Evolutionary conservation across 2,329 filamentous ascomycete species (phyloP), one percentile per base, ranked within the genome.

Genomic region (Botryotinia calthae): DNA sequence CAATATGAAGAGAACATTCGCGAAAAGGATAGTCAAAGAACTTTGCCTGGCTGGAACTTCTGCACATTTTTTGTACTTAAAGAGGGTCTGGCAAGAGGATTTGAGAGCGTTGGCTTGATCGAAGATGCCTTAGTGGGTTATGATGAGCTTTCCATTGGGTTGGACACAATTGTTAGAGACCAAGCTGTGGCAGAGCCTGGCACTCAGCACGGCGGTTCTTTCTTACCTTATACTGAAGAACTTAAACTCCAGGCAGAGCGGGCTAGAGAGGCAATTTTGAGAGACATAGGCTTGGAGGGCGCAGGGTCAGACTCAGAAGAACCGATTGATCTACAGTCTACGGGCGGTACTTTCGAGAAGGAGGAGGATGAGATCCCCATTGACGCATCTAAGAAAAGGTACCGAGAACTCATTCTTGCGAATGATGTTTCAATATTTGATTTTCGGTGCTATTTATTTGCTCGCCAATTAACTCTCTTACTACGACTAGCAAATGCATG

Each of bases 51-150:
- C 0, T 99, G 96, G 96, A 99, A 99, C 80, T 99, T 99, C 81
- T 98, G 96, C 82, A 99, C 96, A 0, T 99, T 99, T 81, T 99
- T 99, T 81, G 95, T 99, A 25, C 86, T 99, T 14, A 99, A 99
- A 80, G 96, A 99, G 82, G 96, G 96, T 0, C 84, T 99, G 51
- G 95, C 96, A 1, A 88, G 93, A 76, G 97, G 95, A 0, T 97
- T 99, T 77, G 97, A 99, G 82, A 98, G 93, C 80, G 95, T 98
- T 4, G 97, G 97, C 0, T 85, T 99, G 16, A 93, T 98, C 14
- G 96, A 99, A 80, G 96, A 99, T 85, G 95, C 96, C 4, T 84
- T 99, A 56, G 93, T 96, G 7, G 94, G 94, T 22, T 99, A 99
- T 78, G 96, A 98, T 81, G 95, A 99, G 83, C 88, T 99, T 16